Evolutionary conservation across 768 basidiomycete genomes (phyloP).

Genomic region (Boletus vinaceobasis): DNA sequence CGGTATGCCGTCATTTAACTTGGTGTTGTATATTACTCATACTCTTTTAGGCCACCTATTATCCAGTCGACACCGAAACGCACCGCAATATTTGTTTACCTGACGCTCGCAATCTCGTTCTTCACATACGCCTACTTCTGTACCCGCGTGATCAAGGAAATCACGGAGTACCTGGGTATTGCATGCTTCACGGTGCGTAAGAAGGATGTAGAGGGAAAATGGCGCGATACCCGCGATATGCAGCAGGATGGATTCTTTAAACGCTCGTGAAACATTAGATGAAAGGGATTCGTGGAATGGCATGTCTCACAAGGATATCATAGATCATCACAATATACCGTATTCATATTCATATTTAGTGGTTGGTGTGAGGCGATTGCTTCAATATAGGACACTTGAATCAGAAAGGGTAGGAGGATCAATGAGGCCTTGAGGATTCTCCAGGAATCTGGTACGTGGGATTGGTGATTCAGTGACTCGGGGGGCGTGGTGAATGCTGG

Average conservation of each 20-base stretch:
- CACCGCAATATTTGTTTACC: conserved; percentile 68
- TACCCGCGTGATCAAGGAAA: conserved; percentile 77
- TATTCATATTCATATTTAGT: background rate
- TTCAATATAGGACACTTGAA: too few relatives aligned
- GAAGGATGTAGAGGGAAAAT: conserved; percentile 67
- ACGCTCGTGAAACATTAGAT: conserved; percentile 9
- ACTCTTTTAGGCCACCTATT: conserved; percentile 55
- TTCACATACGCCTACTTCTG: conserved; percentile 75
- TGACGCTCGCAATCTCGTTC: conserved; percentile 66
- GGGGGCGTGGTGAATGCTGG: too few relatives aligned
- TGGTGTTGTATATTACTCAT: conserved; percentile 5
- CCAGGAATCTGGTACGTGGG: too few relatives aligned
- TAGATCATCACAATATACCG: background rate
- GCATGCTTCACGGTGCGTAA: conserved; percentile 93
- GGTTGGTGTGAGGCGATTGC: too few relatives aligned
- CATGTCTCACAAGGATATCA: background rate
- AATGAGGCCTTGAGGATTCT: too few relatives aligned
- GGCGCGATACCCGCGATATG: conserved; percentile 40
- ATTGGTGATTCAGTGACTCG: too few relatives aligned
- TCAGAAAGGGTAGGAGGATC: too few relatives aligned
- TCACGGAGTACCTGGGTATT: conserved; percentile 89
- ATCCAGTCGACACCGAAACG: conserved; percentile 65
- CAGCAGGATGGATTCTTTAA: conserved; percentile 26
- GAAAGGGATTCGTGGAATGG: background rate
- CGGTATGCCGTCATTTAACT: conserved; percentile 42